Evolutionary conservation across 208 protist genomes (phyloP).

Genomic region (Endotrypanum monterogeii): DNA sequence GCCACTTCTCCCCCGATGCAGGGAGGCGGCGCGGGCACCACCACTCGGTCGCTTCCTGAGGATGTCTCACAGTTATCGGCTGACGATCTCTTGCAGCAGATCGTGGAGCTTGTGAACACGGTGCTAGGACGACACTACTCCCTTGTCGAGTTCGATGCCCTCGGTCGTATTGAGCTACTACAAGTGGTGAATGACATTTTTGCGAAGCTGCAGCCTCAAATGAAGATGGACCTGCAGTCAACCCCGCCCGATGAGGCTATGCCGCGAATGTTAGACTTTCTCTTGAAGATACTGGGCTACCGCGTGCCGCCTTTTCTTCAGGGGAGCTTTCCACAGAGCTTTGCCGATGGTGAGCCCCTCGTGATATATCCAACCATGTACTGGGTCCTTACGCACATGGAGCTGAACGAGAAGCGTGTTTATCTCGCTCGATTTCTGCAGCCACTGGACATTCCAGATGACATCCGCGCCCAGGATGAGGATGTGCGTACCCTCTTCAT

Average conservation of each 20-base stretch:
- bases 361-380: slow-evolving; percentile 90
- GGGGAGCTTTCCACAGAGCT: slow-evolving; percentile 73
- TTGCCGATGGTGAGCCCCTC: slow-evolving; percentile 72
- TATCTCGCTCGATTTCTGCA: slow-evolving; percentile 90
- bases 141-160: slow-evolving; percentile 87
- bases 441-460: slow-evolving; percentile 83
- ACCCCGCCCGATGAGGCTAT: slow-evolving; percentile 46
- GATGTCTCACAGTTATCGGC: slow-evolving; percentile 43
- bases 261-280: slow-evolving; percentile 78
- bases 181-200: slow-evolving; percentile 90
- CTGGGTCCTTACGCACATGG: slow-evolving; percentile 89
- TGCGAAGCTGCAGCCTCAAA: slow-evolving; percentile 60
- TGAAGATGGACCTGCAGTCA: slow-evolving; percentile 65
- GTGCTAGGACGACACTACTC: slow-evolving; percentile 72
- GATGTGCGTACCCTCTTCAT: slow-evolving; percentile 82
- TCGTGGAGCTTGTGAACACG: slow-evolving; percentile 86
- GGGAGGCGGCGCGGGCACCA: slow-evolving; percentile 4
- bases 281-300: slow-evolving; percentile 85
- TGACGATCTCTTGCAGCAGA: slow-evolving; percentile 74
- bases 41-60: slow-evolving; percentile 9
- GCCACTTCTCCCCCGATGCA: slow-evolving; percentile 16
- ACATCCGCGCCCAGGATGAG: slow-evolving; percentile 86
- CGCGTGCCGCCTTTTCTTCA: slow-evolving; percentile 70
- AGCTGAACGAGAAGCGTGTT: slow-evolving; percentile 88
- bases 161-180: slow-evolving; percentile 62